phyloP scores from a whole-genome alignment of 805 yeast genomes.

The Clavispora carvajalis region DNA sequence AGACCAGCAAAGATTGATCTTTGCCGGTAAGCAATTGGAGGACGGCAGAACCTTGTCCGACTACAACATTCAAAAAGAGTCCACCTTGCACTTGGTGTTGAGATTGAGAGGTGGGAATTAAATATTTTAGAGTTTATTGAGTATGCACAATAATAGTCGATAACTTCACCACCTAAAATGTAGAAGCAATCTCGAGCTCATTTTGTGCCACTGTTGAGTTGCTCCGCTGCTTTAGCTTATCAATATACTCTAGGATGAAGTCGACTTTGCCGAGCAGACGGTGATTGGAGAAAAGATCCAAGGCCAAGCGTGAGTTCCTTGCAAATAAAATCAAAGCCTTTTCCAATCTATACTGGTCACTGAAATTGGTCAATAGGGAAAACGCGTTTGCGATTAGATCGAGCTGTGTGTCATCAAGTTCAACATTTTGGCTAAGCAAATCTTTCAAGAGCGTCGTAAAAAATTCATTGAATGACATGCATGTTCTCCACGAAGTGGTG shows the following conservation, averaged over 20 bases:
- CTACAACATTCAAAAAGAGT: constrained; percentile 98
- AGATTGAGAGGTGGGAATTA: constrained; percentile 94
- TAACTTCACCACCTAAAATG: too few relatives aligned
- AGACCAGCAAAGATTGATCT: constrained; percentile 94
- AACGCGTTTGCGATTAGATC: constrained; percentile 4
- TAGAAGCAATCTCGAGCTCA: constrained; percentile 9
- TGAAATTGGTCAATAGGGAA: constrained; percentile 16
- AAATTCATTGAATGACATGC: constrained; percentile 41
- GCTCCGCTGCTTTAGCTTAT: constrained; percentile 13
- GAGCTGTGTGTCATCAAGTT: constrained; percentile 1
- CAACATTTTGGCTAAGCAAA: not conserved
- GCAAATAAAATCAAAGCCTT: constrained; percentile 36
- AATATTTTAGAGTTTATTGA: constrained; percentile 16
- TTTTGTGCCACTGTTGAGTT: constrained; percentile 15
- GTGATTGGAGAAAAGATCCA: constrained; percentile 13
- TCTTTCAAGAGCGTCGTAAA: constrained; percentile 15
- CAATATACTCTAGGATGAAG: constrained; percentile 11
- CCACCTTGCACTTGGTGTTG: constrained; percentile 90
- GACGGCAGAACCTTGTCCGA: constrained; percentile 95
- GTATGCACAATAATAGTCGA: not conserved
- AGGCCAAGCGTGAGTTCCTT: constrained; percentile 22
- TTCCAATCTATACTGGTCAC: constrained; percentile 17
- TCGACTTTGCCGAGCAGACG: constrained; percentile 10
- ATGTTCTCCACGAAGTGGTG: constrained; percentile 58
- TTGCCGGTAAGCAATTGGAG: constrained; percentile 96